Evolutionary conservation across 257 asterid genomes (phyloP), one percentile per base, ranked within the genome.

Genomic region (Plantago ovata): DNA sequence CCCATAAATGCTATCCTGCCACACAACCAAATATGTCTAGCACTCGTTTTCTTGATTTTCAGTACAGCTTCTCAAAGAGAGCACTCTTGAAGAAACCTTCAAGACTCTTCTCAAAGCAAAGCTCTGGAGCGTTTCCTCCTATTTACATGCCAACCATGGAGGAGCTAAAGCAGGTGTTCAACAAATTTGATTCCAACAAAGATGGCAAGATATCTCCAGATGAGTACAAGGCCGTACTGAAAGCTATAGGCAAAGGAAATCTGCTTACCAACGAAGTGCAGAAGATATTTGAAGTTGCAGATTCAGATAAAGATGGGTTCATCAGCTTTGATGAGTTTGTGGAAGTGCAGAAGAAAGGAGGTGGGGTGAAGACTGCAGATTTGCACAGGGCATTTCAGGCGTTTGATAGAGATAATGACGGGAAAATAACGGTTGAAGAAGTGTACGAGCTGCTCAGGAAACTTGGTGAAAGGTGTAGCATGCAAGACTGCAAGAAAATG

Each of bases 201-300:
- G 95, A 88, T 23, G 95, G 94, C 4, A 88, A 85, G 62, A 85
- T 92, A 65, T 92, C 98, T 0, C 90, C 88, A 0, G 86, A 80
- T 4, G 98, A 92, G 61, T 92, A 92, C 76, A 84, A 82, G 72
- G 78, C 79, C 13, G 76, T 85, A 49, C 38, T 84, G 38, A 82
- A 61, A 75, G 89, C 95, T 22, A 13, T 79, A 13, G 96, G 94
- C 33, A 80, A 72, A 54, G 76, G 69, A 47, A 69, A 53, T 66
- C 73, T 71, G 18, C 36, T 86, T 4, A 50, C 76, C 0, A 66
- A 54, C 54, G 95, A 88, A 75, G 95, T 92, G 64, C 70, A 80
- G 58, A 76, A 79, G 76, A 84, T 92, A 72, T 92, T 92, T 8
- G 95, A 82, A 62, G 81, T 82, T 19, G 91, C 95, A 3, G 95